These are phyloP conservation scores for Phanerochaete sordida DNA, from an alignment of 768 basidiomycete species.

Conservation along the genomic window DNA sequence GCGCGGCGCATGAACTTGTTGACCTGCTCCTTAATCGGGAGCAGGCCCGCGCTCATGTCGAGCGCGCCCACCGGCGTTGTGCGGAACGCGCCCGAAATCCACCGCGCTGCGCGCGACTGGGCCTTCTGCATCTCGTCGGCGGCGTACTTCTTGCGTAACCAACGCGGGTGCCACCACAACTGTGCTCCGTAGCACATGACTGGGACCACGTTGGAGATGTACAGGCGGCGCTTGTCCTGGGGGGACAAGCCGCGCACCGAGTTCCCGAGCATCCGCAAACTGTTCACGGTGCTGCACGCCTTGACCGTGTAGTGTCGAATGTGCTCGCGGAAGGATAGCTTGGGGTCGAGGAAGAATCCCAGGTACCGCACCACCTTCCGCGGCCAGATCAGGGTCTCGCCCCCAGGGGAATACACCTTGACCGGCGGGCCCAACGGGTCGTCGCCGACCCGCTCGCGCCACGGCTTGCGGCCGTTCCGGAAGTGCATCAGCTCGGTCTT, in stretches of 20 bases:
- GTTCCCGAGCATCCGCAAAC: slow-evolving; percentile 16
- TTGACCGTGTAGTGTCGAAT: slow-evolving; percentile 9
- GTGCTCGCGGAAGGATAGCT: slow-evolving; percentile 11
- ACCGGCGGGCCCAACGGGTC: too few relatives aligned
- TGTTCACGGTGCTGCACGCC: slow-evolving; percentile 9
- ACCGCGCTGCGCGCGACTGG: slow-evolving; percentile 11
- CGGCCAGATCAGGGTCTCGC: too few relatives aligned
- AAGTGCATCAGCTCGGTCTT: slow-evolving; percentile 16
- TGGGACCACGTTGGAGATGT: slow-evolving; percentile 15
- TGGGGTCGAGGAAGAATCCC: slow-evolving; percentile 12
- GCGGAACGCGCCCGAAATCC: slow-evolving; percentile 15
- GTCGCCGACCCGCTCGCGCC: neutral
- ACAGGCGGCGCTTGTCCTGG: slow-evolving; percentile 11
- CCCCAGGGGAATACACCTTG: too few relatives aligned
- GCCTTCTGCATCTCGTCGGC: slow-evolving; percentile 9
- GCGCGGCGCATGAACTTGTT: slow-evolving; percentile 10
- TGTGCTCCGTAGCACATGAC: slow-evolving; percentile 16
- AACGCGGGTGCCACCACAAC: slow-evolving; percentile 16
- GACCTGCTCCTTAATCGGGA: slow-evolving; percentile 11
- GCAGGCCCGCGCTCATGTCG: slow-evolving; percentile 10
- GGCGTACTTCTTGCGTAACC: slow-evolving; percentile 5
- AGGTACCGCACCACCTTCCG: too few relatives aligned
- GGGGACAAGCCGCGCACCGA: slow-evolving; percentile 14
- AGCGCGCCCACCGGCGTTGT: slow-evolving; percentile 16
- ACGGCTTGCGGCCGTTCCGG: neutral